Evolutionary conservation across 2,329 filamentous ascomycete genomes (phyloP).

Genomic region (Xylaria hypoxylon): DNA sequence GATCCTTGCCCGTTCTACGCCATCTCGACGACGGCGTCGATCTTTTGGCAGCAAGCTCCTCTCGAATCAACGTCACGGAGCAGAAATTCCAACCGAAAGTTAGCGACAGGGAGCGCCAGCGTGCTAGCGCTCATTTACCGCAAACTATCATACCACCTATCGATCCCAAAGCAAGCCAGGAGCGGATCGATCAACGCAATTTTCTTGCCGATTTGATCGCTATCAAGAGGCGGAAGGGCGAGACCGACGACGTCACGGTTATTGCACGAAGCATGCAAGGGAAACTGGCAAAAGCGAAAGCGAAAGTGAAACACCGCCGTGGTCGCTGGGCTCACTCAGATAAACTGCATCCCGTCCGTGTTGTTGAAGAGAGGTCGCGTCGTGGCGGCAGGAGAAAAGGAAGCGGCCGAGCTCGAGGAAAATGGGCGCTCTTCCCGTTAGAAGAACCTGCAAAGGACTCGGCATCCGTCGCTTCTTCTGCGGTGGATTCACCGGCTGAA

Average conservation of each 20-base stretch:
- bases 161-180: slow-evolving; percentile 61
- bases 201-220: slow-evolving; percentile 76
- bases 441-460: slow-evolving; percentile 23
- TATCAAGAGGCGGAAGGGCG: slow-evolving; percentile 72
- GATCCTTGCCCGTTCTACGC: slow-evolving; percentile 60
- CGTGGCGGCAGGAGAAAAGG: slow-evolving; percentile 32
- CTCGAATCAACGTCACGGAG: slow-evolving; percentile 76
- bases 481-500: slow-evolving; percentile 13
- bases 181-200: slow-evolving; percentile 52
- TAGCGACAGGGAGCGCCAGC: slow-evolving; percentile 40
- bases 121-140: slow-evolving; percentile 52
- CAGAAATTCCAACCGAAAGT: slow-evolving; percentile 66
- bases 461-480: slow-evolving; percentile 20
- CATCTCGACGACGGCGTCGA: slow-evolving; percentile 71
- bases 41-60: slow-evolving; percentile 76
- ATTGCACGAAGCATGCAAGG: slow-evolving; percentile 43
- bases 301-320: slow-evolving; percentile 28
- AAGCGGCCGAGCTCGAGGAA: slow-evolving; percentile 30
- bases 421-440: slow-evolving; percentile 36
- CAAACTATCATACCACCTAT: slow-evolving; percentile 56
- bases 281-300: slow-evolving; percentile 8
- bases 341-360: slow-evolving; percentile 14
- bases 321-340: slow-evolving; percentile 29
- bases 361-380: slow-evolving; percentile 16
- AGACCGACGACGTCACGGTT: slow-evolving; percentile 73